Conservation (phyloP, 441 rosid genomes). For the Erodium texanum region DNA sequence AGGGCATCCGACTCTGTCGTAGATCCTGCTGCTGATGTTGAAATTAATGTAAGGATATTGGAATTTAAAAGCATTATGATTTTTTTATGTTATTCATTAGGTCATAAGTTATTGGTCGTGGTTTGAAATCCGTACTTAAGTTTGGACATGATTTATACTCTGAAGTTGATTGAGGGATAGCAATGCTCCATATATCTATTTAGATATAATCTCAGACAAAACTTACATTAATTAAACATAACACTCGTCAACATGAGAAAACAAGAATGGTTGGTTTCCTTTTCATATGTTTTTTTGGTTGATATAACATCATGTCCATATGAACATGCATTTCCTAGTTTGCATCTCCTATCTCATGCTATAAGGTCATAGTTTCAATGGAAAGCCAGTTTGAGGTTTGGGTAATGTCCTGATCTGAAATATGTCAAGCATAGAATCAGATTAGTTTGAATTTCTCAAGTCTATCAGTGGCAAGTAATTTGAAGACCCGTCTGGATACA, state of each 20-base stretch:
- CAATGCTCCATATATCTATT: not conserved
- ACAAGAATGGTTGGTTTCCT: not conserved
- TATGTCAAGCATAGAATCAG: too few species aligned
- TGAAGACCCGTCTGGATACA: not conserved
- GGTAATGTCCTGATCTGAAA: not conserved
- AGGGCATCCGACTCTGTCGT: conserved; percentile 63
- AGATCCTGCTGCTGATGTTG: conserved; percentile 62
- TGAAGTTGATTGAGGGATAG: not conserved
- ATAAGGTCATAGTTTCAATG: not conserved
- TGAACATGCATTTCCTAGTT: not conserved
- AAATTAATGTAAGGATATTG: conserved; percentile 54
- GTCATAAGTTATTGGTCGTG: not conserved
- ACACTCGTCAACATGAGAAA: not conserved
- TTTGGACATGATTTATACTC: not conserved
- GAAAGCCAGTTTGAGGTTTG: not conserved
- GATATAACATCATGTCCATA: not conserved
- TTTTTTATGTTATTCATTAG: conserved; percentile 5
- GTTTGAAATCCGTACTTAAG: not conserved
- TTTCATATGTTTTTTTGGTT: not conserved
- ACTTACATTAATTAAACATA: too few species aligned
- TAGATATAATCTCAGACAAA: not conserved
- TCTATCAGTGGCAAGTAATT: not conserved
- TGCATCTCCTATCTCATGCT: not conserved
- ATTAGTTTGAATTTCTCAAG: not conserved
- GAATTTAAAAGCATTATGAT: not conserved